phyloP scores from a whole-genome alignment of 2,329 filamentous ascomycete species.

The Colletotrichum cuscutae region DNA sequence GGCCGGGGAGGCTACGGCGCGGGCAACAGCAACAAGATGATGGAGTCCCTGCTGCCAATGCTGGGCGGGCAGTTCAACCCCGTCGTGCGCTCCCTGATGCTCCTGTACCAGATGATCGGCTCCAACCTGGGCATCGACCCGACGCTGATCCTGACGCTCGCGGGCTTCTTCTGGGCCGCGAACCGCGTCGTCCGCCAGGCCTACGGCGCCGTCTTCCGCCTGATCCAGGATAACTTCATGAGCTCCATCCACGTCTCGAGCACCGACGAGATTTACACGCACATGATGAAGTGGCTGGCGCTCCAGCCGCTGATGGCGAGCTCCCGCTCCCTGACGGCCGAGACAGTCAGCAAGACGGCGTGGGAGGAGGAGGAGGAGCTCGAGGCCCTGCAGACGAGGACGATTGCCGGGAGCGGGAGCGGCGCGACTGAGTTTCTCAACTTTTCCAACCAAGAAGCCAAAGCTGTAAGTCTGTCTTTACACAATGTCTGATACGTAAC shows the following conservation, averaged over 20 bases:
- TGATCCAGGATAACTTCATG: slow-evolving; percentile 59
- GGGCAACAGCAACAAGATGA: slow-evolving; percentile 31
- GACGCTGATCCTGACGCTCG: slow-evolving; percentile 54
- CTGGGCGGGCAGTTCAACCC: slow-evolving; percentile 36
- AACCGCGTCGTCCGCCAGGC: slow-evolving; percentile 49
- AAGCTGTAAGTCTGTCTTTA: slow-evolving; percentile 45
- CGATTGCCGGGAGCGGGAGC: slow-evolving; percentile 49
- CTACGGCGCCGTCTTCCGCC: slow-evolving; percentile 44
- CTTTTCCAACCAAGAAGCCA: slow-evolving; percentile 67
- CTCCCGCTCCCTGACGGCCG: slow-evolving; percentile 64
- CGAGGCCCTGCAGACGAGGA: slow-evolving; percentile 48
- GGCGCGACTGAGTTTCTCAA: slow-evolving; percentile 59
- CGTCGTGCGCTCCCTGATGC: slow-evolving; percentile 32
- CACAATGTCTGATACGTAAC: background rate
- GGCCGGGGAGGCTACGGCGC: slow-evolving; percentile 11
- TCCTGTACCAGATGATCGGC: slow-evolving; percentile 58
- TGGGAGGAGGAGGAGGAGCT: slow-evolving; percentile 66
- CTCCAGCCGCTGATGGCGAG: slow-evolving; percentile 61
- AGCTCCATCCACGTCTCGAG: slow-evolving; percentile 63
- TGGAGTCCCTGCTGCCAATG: slow-evolving; percentile 33
- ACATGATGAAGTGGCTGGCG: slow-evolving; percentile 69
- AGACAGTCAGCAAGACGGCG: slow-evolving; percentile 63
- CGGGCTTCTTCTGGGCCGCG: slow-evolving; percentile 59
- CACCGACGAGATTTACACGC: slow-evolving; percentile 66
- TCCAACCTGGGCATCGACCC: slow-evolving; percentile 60